These are phyloP conservation scores for Leptomonas seymouri DNA, from an alignment of 208 protist genomes.

Conservation along the genomic window DNA sequence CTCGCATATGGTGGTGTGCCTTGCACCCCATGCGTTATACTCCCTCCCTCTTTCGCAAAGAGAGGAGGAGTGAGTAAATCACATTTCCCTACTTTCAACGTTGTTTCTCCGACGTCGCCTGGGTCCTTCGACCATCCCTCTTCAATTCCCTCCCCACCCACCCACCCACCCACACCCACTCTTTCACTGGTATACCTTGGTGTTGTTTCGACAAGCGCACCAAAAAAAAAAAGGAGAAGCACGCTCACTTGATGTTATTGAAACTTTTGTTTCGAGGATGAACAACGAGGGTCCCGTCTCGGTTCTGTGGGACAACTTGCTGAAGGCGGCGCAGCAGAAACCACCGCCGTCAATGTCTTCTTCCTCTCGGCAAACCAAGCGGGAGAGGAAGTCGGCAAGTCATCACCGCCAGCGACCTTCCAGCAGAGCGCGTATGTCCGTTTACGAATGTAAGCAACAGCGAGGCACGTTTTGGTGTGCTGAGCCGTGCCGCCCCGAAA, in stretches of 20 bases:
- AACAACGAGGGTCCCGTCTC: constrained; percentile 8
- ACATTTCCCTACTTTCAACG: too few relatives aligned
- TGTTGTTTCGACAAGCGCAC: not conserved
- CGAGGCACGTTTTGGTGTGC: constrained; percentile 30
- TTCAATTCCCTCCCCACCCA: too few relatives aligned
- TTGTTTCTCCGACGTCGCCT: too few relatives aligned
- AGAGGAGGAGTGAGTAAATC: too few relatives aligned
- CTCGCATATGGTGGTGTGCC: too few relatives aligned
- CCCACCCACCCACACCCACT: too few relatives aligned
- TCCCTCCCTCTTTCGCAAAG: too few relatives aligned
- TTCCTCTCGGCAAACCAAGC: not conserved
- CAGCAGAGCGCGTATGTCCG: constrained; percentile 3
- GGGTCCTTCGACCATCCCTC: too few relatives aligned
- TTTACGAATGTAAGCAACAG: constrained; percentile 25
- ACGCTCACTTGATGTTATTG: too few relatives aligned
- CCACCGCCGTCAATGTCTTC: not conserved
- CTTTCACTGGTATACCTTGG: too few relatives aligned
- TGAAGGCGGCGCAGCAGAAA: constrained; percentile 10
- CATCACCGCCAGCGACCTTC: not conserved
- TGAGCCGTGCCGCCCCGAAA: constrained; percentile 28
- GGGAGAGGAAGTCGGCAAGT: not conserved
- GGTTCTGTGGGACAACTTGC: constrained; percentile 26
- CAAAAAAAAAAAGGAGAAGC: too few relatives aligned
- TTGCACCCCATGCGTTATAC: too few relatives aligned
- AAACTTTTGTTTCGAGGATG: not conserved